These are phyloP conservation scores for Haberlea rhodopensis DNA, from an alignment of 257 asterid species.

Conservation along the genomic window DNA sequence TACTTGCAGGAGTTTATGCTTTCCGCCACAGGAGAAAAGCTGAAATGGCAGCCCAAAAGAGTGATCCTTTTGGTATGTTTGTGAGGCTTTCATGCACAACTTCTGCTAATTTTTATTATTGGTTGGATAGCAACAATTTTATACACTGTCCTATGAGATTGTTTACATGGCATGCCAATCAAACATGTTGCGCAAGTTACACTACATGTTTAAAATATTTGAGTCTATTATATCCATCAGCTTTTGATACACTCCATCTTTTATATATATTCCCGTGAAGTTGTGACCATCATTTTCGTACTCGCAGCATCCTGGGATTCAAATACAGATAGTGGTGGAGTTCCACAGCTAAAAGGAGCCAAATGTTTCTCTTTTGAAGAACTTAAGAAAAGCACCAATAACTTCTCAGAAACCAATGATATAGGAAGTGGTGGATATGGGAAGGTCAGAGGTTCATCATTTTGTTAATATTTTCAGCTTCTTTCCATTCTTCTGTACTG, in stretches of 20 bases:
- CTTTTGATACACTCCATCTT: too few species aligned
- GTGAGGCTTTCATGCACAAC: not conserved
- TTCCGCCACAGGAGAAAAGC: conserved; percentile 71
- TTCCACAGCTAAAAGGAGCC: conserved; percentile 83
- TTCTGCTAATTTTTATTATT: not conserved
- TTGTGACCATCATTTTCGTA: conserved; percentile 20
- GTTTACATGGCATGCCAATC: too few species aligned
- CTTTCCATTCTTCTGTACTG: not conserved
- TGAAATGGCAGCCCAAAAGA: conserved; percentile 56
- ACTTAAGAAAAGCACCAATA: conserved; percentile 66
- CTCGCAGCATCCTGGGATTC: conserved; percentile 76
- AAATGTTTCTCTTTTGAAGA: conserved; percentile 70
- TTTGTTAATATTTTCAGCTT: not conserved
- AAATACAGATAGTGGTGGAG: conserved; percentile 58
- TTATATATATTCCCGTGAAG: not conserved
- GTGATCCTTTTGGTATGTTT: conserved; percentile 73
- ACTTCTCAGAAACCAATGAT: conserved; percentile 59
- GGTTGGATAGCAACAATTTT: too few species aligned
- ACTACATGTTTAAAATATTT: too few species aligned
- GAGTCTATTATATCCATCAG: too few species aligned
- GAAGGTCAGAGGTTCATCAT: conserved; percentile 46
- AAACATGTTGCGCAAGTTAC: too few species aligned
- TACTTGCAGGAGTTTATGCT: conserved; percentile 69
- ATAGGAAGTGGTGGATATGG: conserved; percentile 91
- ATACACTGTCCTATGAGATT: too few species aligned